Percentiles rank a stretch among this genome's conserved stretches.
These are phyloP conservation scores for Fraxinus latifolia DNA, from an alignment of 305 asterid genomes.

Conservation along the genomic window DNA sequence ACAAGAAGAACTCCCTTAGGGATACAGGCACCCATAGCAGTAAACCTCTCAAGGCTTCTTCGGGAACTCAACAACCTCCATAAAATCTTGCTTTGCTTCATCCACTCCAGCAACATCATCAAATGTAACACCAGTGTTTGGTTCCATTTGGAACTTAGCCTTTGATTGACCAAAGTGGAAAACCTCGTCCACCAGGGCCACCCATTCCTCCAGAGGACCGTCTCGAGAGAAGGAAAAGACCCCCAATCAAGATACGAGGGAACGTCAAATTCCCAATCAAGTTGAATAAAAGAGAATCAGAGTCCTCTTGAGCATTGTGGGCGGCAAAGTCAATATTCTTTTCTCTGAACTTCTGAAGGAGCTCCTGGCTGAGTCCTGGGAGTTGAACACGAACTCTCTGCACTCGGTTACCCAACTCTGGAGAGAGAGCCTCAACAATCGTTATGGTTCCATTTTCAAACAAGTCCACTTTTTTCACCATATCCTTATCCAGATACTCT, in stretches of 20 bases:
- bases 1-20: constrained; percentile 94
- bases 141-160: constrained; percentile 96
- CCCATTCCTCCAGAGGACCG: constrained; percentile 92
- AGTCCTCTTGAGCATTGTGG: constrained; percentile 86
- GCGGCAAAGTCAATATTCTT: constrained; percentile 90
- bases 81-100: constrained; percentile 94
- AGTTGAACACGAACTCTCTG: constrained; percentile 90
- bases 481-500: constrained; percentile 84
- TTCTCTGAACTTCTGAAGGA: constrained; percentile 37
- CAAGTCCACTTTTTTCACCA: constrained; percentile 75
- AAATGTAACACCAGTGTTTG: constrained; percentile 87
- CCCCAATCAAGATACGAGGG: constrained; percentile 79
- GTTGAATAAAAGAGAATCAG: constrained; percentile 72
- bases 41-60: constrained; percentile 90
- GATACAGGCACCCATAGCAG: constrained; percentile 92
- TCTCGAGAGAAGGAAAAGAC: constrained; percentile 86
- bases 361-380: not conserved
- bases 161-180: constrained; percentile 81
- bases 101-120: constrained; percentile 98
- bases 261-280: constrained; percentile 85
- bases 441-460: constrained; percentile 54
- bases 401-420: constrained; percentile 77
- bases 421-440: constrained; percentile 87
- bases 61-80: constrained; percentile 93
- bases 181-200: constrained; percentile 92